Conservation (phyloP, 1,284 basidiomycete genomes). For the Pulveroboletus sp. region DNA sequence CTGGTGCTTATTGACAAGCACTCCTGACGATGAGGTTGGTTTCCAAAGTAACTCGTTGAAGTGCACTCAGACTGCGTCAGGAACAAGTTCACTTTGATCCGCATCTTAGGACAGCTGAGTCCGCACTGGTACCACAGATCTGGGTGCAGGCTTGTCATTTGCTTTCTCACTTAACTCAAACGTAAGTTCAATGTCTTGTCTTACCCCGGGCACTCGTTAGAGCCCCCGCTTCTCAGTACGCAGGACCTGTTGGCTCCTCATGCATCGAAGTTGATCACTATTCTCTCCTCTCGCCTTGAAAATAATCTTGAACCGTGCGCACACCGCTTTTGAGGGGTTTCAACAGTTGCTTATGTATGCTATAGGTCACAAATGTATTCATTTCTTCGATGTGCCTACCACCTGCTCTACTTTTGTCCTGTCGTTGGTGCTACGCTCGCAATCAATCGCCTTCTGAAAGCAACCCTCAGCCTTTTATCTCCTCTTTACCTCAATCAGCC, state of each 20-base stretch:
- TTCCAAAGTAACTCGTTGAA: slow-evolving; percentile 7
- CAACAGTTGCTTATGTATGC: slow-evolving; percentile 1
- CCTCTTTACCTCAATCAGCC: slow-evolving; percentile 48
- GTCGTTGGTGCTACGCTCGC: slow-evolving; percentile 51
- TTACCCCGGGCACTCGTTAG: slow-evolving; percentile 4
- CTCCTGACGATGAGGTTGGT: slow-evolving; percentile 53
- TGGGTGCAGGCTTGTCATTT: slow-evolving; percentile 56
- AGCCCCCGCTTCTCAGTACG: slow-evolving; percentile 42
- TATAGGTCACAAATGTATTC: slow-evolving; percentile 46
- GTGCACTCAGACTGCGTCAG: slow-evolving; percentile 36
- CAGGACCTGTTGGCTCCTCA: slow-evolving; percentile 55
- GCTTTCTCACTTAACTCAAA: slow-evolving; percentile 47
- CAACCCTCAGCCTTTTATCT: slow-evolving; percentile 52
- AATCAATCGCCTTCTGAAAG: slow-evolving; percentile 56
- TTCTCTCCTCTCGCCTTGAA: slow-evolving; percentile 63
- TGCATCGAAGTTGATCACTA: slow-evolving; percentile 47
- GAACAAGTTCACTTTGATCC: slow-evolving; percentile 51
- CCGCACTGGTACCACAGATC: slow-evolving; percentile 52
- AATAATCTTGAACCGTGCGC: slow-evolving; percentile 52
- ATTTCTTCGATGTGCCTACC: slow-evolving; percentile 47
- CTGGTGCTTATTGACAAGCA: slow-evolving; percentile 55
- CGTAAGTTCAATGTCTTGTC: slow-evolving; percentile 40
- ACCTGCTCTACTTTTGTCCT: slow-evolving; percentile 48
- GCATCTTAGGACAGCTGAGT: slow-evolving; percentile 53
- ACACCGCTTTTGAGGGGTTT: background rate